Percentiles rank a stretch among this genome's conserved stretches.
phyloP scores from a whole-genome alignment of 2,329 filamentous ascomycete species.

The Penicillium sp. region DNA sequence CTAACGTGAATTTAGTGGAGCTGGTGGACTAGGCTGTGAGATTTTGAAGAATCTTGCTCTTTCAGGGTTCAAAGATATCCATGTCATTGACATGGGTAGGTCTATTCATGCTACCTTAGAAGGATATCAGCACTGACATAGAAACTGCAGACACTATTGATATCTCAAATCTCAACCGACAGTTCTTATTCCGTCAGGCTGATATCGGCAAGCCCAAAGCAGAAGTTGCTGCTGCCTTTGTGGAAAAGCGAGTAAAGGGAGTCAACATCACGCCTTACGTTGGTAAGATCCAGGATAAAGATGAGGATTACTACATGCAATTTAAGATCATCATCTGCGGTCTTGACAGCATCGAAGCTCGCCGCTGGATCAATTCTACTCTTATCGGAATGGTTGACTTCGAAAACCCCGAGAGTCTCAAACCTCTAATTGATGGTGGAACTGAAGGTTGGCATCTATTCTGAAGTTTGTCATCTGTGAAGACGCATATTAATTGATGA shows the following conservation, averaged over 20 bases:
- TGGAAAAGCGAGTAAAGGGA: slow-evolving; percentile 83
- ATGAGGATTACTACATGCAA: slow-evolving; percentile 94
- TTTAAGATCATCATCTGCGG: slow-evolving; percentile 94
- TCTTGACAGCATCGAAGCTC: slow-evolving; percentile 92
- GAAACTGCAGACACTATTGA: slow-evolving; percentile 82
- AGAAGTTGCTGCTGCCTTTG: slow-evolving; percentile 86
- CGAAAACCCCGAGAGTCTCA: slow-evolving; percentile 79
- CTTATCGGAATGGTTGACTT: slow-evolving; percentile 86
- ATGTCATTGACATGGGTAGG: slow-evolving; percentile 97
- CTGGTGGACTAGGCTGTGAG: slow-evolving; percentile 91
- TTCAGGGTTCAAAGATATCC: slow-evolving; percentile 93
- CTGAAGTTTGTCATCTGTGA: not conserved
- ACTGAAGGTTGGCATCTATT: slow-evolving; percentile 67
- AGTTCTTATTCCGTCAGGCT: slow-evolving; percentile 88
- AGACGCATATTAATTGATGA: slow-evolving; percentile 1
- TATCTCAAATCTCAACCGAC: slow-evolving; percentile 95
- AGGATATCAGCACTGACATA: slow-evolving; percentile 12
- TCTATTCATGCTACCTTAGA: slow-evolving; percentile 1
- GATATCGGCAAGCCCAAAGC: slow-evolving; percentile 96
- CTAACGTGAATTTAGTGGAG: slow-evolving; percentile 63
- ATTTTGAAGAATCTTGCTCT: slow-evolving; percentile 95
- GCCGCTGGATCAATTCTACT: slow-evolving; percentile 97
- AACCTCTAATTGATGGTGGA: slow-evolving; percentile 93
- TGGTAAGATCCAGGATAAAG: slow-evolving; percentile 93
- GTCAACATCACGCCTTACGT: slow-evolving; percentile 94